phyloP scores from a whole-genome alignment of 345 rosid genomes.

The Dipteronia dyeriana region DNA sequence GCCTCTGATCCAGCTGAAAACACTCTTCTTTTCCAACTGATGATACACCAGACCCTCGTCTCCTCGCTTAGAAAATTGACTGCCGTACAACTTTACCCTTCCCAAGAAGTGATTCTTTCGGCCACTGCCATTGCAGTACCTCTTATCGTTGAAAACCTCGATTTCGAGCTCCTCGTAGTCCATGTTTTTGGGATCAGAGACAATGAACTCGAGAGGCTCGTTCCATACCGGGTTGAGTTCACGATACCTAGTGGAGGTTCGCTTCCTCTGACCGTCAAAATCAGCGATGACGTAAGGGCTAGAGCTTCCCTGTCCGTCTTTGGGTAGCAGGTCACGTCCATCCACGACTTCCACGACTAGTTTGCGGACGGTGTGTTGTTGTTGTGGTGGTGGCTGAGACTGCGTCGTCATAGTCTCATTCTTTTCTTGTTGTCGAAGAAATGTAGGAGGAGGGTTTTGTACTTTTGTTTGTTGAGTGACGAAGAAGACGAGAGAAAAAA shows the following conservation, averaged over 20 bases:
- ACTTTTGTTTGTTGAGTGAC: neutral
- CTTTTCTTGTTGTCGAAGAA: neutral
- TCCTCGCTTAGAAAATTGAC: conserved; percentile 69
- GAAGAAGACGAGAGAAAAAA: neutral
- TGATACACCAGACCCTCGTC: conserved; percentile 80
- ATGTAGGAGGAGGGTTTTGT: neutral
- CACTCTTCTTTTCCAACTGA: conserved; percentile 87
- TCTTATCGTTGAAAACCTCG: conserved; percentile 85
- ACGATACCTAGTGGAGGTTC: conserved; percentile 68
- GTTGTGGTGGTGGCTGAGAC: conserved; percentile 28
- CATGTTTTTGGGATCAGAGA: conserved; percentile 78
- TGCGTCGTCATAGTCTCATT: conserved; percentile 43
- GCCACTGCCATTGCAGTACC: conserved; percentile 70
- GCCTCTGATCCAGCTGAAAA: conserved; percentile 89
- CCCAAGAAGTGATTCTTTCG: conserved; percentile 92
- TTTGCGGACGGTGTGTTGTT: conserved; percentile 43
- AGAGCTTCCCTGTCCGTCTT: conserved; percentile 96
- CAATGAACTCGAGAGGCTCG: conserved; percentile 75
- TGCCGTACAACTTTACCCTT: conserved; percentile 80
- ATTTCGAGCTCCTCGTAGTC: conserved; percentile 73
- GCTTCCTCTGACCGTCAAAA: conserved; percentile 77
- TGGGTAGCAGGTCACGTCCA: conserved; percentile 85
- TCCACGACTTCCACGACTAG: conserved; percentile 72
- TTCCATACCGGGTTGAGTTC: conserved; percentile 91
- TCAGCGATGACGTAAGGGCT: conserved; percentile 81